A percentile compares a stretch with the other conserved stretches of the same genome.
phyloP scores from a whole-genome alignment of 2,329 filamentous ascomycete species.

The Cladosporium sp. region DNA sequence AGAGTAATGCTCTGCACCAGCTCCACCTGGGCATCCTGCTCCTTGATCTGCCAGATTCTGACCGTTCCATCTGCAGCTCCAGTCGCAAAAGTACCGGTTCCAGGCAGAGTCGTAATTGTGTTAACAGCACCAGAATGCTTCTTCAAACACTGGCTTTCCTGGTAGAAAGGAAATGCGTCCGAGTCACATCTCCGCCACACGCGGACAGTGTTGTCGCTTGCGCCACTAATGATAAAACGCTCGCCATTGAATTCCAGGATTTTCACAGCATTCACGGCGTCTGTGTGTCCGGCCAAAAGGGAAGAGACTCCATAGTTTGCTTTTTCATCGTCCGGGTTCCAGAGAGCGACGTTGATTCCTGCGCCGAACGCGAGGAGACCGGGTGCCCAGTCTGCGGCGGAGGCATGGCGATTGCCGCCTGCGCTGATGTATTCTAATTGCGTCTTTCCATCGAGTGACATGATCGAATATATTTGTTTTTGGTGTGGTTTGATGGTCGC shows the following conservation, averaged over 20 bases:
- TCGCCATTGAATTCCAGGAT: conserved; percentile 62
- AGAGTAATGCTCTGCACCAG: conserved; percentile 71
- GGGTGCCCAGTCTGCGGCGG: conserved; percentile 80
- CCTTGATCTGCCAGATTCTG: conserved; percentile 66
- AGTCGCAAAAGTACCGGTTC: conserved; percentile 53
- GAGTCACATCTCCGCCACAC: conserved; percentile 51
- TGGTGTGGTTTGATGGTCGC: neutral
- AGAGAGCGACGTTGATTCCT: conserved; percentile 84
- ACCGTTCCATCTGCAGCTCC: conserved; percentile 64
- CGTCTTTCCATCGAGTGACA: neutral
- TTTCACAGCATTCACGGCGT: conserved; percentile 77
- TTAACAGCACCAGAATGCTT: conserved; percentile 78
- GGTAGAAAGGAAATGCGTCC: conserved; percentile 36
- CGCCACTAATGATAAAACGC: conserved; percentile 72
- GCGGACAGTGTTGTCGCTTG: conserved; percentile 74
- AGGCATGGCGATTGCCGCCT: conserved; percentile 87
- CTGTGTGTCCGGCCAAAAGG: conserved; percentile 74
- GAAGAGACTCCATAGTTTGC: conserved; percentile 58
- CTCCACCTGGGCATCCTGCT: conserved; percentile 38
- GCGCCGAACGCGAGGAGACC: conserved; percentile 84
- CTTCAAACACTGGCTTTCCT: conserved; percentile 51
- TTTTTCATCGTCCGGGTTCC: conserved; percentile 64
- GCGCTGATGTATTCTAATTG: conserved; percentile 60
- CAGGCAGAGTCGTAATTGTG: conserved; percentile 51
- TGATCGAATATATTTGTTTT: neutral